Evolutionary conservation across 2,329 filamentous ascomycete species (phyloP).

Genomic region (Claviceps sp.): DNA sequence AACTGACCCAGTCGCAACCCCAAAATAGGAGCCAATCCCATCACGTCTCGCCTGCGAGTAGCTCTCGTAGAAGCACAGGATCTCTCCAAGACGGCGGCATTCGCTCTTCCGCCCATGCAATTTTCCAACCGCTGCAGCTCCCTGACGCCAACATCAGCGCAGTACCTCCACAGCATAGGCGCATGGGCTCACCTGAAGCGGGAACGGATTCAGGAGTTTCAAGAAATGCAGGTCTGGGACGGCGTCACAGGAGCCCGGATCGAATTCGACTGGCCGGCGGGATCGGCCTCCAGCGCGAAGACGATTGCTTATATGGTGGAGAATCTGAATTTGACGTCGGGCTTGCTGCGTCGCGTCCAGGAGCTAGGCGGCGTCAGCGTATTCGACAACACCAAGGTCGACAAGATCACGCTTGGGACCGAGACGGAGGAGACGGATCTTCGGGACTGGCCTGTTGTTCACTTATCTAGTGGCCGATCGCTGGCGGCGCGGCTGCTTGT

Average conservation of each 20-base stretch:
- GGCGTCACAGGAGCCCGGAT: constrained; percentile 78
- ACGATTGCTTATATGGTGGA: constrained; percentile 95
- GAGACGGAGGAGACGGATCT: constrained; percentile 60
- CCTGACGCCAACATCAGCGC: constrained; percentile 76
- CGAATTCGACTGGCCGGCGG: constrained; percentile 63
- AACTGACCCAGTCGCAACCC: too few species aligned
- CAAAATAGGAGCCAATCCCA: constrained; percentile 53
- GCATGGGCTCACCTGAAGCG: constrained; percentile 68
- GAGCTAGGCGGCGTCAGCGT: constrained; percentile 56
- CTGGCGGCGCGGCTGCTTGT: constrained; percentile 76
- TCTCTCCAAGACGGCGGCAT: constrained; percentile 53
- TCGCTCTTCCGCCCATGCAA: constrained; percentile 49
- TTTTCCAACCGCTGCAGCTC: constrained; percentile 96
- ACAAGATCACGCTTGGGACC: constrained; percentile 63
- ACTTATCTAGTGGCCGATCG: constrained; percentile 50
- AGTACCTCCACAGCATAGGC: constrained; percentile 69
- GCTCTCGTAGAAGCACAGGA: constrained; percentile 87
- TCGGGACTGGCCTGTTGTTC: constrained; percentile 75
- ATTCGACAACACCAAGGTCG: constrained; percentile 65
- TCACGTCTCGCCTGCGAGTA: constrained; percentile 64
- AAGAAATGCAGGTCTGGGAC: constrained; percentile 98
- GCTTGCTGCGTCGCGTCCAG: constrained; percentile 57
- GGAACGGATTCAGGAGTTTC: constrained; percentile 69
- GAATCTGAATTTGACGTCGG: constrained; percentile 77
- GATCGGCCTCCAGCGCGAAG: constrained; percentile 28